phyloP scores from a whole-genome alignment of 192 early-diverging fungal genomes.

The Dimargaris xerosporica region DNA sequence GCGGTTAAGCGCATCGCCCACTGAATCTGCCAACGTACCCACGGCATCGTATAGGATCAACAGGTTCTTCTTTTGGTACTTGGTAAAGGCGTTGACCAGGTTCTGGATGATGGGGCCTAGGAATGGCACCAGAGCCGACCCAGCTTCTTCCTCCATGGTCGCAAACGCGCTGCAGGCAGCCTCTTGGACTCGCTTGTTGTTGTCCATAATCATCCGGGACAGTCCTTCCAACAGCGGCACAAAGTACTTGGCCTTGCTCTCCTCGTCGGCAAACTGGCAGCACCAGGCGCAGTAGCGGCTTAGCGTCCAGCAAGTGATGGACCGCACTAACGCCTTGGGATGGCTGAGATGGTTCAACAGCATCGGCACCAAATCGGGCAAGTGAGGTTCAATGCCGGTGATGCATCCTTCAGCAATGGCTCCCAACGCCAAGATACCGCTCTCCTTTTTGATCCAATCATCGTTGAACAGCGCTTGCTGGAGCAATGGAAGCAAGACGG shows the following conservation, averaged over 20 bases:
- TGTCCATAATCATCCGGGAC: constrained; percentile 70
- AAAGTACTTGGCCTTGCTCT: constrained; percentile 54
- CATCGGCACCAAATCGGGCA: constrained; percentile 75
- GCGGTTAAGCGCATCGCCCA: constrained; percentile 65
- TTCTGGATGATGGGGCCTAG: constrained; percentile 75
- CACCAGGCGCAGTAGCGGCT: constrained; percentile 85
- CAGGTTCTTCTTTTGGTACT: constrained; percentile 93
- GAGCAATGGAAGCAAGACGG: constrained; percentile 71
- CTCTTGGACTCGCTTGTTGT: constrained; percentile 97
- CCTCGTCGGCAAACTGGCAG: constrained; percentile 34
- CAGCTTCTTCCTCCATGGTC: constrained; percentile 88
- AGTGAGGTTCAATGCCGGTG: constrained; percentile 74
- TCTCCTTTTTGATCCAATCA: constrained; percentile 88
- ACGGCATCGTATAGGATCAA: constrained; percentile 94
- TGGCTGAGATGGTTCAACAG: constrained; percentile 67
- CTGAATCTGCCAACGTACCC: constrained; percentile 91
- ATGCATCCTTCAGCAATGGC: constrained; percentile 95
- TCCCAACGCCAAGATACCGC: constrained; percentile 91
- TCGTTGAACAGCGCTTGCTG: constrained; percentile 62
- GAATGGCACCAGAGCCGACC: constrained; percentile 65
- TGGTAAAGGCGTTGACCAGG: constrained; percentile 63
- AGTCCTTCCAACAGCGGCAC: constrained; percentile 67
- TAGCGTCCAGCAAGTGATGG: constrained; percentile 98
- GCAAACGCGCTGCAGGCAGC: constrained; percentile 94
- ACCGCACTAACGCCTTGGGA: constrained; percentile 77